Conservation (phyloP, 2,329 filamentous ascomycete genomes). For the Penicillium sp. region DNA sequence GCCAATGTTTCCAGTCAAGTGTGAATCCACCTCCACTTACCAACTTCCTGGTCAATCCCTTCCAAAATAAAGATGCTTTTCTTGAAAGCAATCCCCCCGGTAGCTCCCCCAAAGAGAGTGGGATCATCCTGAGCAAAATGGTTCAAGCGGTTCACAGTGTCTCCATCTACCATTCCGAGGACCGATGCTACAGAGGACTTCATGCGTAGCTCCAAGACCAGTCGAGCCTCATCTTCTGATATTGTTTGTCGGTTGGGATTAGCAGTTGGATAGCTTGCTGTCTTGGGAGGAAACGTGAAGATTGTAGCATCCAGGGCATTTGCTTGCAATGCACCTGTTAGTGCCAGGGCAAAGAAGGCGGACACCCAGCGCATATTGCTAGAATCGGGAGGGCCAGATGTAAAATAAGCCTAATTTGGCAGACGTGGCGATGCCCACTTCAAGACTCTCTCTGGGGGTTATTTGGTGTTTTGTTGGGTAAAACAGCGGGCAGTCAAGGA, state of each 20-base stretch:
- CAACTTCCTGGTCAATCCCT: slow-evolving; percentile 53
- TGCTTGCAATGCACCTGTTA: slow-evolving; percentile 21
- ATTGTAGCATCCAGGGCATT: slow-evolving; percentile 28
- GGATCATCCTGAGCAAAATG: slow-evolving; percentile 49
- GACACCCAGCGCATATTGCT: slow-evolving; percentile 23
- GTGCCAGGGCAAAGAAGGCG: slow-evolving; percentile 23
- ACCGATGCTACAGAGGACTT: slow-evolving; percentile 42
- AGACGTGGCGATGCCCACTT: neutral
- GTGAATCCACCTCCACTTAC: slow-evolving; percentile 40
- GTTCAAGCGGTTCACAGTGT: slow-evolving; percentile 51
- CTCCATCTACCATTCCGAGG: slow-evolving; percentile 36
- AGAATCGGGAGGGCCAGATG: neutral
- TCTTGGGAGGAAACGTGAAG: slow-evolving; percentile 24
- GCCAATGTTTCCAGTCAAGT: neutral
- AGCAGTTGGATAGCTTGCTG: neutral
- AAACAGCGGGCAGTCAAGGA: neutral
- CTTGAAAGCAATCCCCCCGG: slow-evolving; percentile 12
- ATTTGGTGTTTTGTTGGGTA: neutral
- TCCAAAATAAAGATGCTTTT: slow-evolving; percentile 41
- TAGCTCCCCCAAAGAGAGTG: slow-evolving; percentile 43
- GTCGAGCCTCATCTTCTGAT: slow-evolving; percentile 28
- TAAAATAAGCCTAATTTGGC: neutral
- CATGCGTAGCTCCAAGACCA: slow-evolving; percentile 42
- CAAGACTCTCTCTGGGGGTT: neutral
- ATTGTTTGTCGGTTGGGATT: slow-evolving; percentile 9